Evolutionary conservation across 306 rosid genomes (phyloP).

Genomic region (Potentilla sterilis): DNA sequence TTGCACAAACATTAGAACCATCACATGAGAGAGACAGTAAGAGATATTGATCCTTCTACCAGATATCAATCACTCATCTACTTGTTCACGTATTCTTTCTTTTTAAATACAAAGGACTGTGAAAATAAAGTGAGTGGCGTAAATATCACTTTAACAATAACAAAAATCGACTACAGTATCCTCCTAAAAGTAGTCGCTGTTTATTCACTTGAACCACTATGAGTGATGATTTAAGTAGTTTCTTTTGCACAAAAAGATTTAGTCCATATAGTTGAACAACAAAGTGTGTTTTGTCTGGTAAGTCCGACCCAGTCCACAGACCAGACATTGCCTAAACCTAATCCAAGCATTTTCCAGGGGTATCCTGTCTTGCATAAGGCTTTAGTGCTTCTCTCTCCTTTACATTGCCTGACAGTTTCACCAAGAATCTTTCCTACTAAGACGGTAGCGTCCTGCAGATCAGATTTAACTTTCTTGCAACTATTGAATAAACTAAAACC

Average conservation of each 20-base stretch:
- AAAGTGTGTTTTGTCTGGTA: background rate
- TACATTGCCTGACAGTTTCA: background rate
- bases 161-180: background rate
- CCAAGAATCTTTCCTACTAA: background rate
- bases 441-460: background rate
- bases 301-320: background rate
- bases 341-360: background rate
- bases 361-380: background rate
- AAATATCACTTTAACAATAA: background rate
- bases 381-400: background rate
- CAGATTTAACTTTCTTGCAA: background rate
- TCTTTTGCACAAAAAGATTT: background rate
- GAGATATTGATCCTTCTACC: background rate
- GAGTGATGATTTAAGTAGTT: background rate
- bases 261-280: background rate
- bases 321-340: background rate
- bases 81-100: background rate
- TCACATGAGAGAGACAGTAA: constrained; percentile 1
- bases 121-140: background rate
- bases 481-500: background rate
- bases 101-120: background rate
- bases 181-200: too few relatives aligned
- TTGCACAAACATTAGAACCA: constrained; percentile 28
- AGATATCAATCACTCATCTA: background rate
- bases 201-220: background rate